Percentiles rank a stretch among this genome's conserved stretches.
Evolutionary conservation across 176 grass and related monocot species (phyloP).

Genomic region (Secale cereale): DNA sequence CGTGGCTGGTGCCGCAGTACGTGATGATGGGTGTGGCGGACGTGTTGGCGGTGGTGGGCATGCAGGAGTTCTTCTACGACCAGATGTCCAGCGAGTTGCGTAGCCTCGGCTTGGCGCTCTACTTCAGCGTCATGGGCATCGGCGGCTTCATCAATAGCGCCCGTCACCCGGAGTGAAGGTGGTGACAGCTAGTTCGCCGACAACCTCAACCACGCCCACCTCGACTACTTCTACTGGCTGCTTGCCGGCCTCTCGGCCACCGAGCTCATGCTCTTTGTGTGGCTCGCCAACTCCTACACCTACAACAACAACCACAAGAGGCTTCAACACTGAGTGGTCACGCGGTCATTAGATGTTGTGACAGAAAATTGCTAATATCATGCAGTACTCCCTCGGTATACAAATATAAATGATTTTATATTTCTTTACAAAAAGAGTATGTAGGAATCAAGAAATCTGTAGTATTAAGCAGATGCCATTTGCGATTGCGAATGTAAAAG

Average conservation of each 20-base stretch:
- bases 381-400: too few species aligned
- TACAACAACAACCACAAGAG: constrained; percentile 34
- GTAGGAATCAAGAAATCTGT: too few species aligned
- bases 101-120: constrained; percentile 51
- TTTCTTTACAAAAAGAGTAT: too few species aligned
- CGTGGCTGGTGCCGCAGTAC: not conserved
- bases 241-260: constrained; percentile 35
- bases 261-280: constrained; percentile 35
- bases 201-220: constrained; percentile 60
- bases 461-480: too few species aligned
- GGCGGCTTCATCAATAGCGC: constrained; percentile 54
- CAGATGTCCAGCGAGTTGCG: constrained; percentile 39
- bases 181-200: constrained; percentile 54
- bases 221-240: constrained; percentile 75
- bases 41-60: constrained; percentile 39
- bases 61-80: constrained; percentile 74
- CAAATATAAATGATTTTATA: too few species aligned
- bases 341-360: too few species aligned
- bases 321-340: not conserved
- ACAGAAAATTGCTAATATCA: too few species aligned
- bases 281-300: constrained; percentile 23
- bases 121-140: constrained; percentile 55
- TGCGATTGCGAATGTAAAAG: too few species aligned
- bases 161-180: not conserved
- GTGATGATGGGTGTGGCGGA: constrained; percentile 25